Evolutionary conservation across 2,329 filamentous ascomycete species (phyloP).

Genomic region (Colletotrichum cuscutae): DNA sequence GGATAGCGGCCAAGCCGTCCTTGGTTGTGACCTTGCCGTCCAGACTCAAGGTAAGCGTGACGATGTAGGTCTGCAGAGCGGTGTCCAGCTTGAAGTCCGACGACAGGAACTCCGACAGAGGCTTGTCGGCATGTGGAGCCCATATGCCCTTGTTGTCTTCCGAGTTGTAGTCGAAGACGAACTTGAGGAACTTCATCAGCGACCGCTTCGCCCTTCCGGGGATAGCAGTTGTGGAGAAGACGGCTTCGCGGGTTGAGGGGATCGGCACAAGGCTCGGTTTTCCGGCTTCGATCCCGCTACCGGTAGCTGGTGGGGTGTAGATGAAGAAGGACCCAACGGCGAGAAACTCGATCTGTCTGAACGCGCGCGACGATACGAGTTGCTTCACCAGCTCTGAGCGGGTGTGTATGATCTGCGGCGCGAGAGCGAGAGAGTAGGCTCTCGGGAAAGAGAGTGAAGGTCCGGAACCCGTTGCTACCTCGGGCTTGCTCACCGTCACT

Average conservation of each 20-base stretch:
- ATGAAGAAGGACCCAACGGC: conserved; percentile 95
- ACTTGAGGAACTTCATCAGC: conserved; percentile 94
- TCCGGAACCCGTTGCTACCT: conserved; percentile 38
- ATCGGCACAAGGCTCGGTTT: conserved; percentile 70
- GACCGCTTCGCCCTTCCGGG: conserved; percentile 83
- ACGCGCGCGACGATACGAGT: conserved; percentile 89
- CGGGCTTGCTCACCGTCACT: conserved; percentile 50
- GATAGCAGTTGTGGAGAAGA: conserved; percentile 83
- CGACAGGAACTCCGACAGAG: conserved; percentile 69
- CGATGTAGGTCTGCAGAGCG: conserved; percentile 70
- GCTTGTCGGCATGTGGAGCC: conserved; percentile 63
- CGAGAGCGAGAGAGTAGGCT: conserved; percentile 84
- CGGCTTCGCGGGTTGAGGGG: conserved; percentile 89
- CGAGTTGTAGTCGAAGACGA: conserved; percentile 79
- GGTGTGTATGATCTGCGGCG: conserved; percentile 88
- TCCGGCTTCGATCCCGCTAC: conserved; percentile 33
- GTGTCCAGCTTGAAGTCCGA: conserved; percentile 74
- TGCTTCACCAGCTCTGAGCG: conserved; percentile 80
- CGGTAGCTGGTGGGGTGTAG: conserved; percentile 55
- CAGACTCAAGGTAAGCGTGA: conserved; percentile 80
- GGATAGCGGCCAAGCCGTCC: conserved; percentile 78
- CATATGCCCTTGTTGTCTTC: conserved; percentile 65
- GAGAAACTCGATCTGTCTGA: conserved; percentile 91
- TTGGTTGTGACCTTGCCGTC: conserved; percentile 68
- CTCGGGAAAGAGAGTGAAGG: conserved; percentile 69